Evolutionary conservation across 2,329 filamentous ascomycete genomes (phyloP).

Genomic region (Penicillium sp.): DNA sequence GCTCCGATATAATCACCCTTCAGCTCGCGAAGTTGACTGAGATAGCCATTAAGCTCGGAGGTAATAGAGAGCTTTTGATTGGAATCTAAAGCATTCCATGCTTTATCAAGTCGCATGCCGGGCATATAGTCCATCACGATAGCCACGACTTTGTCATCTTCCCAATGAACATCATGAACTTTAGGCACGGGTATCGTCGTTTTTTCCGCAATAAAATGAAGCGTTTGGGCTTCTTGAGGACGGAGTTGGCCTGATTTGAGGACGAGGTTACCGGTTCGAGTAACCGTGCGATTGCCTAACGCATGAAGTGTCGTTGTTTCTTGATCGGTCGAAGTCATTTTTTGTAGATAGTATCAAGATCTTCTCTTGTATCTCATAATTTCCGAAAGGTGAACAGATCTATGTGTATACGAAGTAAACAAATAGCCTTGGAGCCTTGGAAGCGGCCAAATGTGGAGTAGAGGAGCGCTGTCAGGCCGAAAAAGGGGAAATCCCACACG

Average conservation of each 20-base stretch:
- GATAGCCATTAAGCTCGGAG: slow-evolving; percentile 13
- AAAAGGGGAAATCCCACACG: background rate
- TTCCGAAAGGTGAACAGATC: background rate
- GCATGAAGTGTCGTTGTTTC: slow-evolving; percentile 6
- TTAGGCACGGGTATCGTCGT: slow-evolving; percentile 18
- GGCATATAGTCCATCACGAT: slow-evolving; percentile 21
- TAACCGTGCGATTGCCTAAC: slow-evolving; percentile 3
- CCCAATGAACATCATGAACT: slow-evolving; percentile 9
- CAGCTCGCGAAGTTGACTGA: slow-evolving; percentile 10
- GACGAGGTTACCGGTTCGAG: slow-evolving; percentile 5
- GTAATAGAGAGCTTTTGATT: slow-evolving; percentile 13
- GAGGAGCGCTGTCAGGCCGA: background rate
- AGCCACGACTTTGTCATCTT: slow-evolving; percentile 8
- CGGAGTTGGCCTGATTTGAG: slow-evolving; percentile 10
- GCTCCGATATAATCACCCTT: slow-evolving; percentile 19
- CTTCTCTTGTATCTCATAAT: background rate
- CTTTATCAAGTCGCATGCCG: slow-evolving; percentile 17
- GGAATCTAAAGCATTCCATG: slow-evolving; percentile 10
- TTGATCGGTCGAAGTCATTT: slow-evolving; percentile 2
- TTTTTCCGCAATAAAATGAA: slow-evolving; percentile 13
- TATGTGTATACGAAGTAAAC: background rate
- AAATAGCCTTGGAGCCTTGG: no score
- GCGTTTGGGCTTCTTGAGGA: slow-evolving; percentile 11
- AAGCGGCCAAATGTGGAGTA: no score
- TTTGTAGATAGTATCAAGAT: background rate